phyloP scores from a whole-genome alignment of 345 rosid species.

The Corchorus capsularis region DNA sequence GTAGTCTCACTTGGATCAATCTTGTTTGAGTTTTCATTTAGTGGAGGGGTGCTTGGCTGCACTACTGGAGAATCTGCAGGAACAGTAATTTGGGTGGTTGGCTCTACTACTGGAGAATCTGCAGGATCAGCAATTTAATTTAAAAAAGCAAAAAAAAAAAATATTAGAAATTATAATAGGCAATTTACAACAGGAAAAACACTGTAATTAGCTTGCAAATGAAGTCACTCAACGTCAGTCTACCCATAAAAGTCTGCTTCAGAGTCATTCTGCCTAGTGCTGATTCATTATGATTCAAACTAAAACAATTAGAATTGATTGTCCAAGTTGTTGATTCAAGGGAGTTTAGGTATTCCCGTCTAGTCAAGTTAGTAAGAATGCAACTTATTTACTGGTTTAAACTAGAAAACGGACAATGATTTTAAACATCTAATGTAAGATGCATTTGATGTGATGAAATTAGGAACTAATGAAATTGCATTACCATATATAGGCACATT shows the following conservation, averaged over 20 bases:
- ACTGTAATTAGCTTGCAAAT: background rate
- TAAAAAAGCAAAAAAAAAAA: background rate
- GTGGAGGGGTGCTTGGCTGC: conserved; percentile 22
- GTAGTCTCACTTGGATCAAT: conserved; percentile 25
- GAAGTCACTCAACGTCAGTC: background rate
- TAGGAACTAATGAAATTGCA: background rate
- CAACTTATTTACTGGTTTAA: conserved; percentile 2
- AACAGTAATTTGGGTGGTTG: conserved; percentile 19
- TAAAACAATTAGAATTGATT: conserved; percentile 5
- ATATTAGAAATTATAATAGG: background rate
- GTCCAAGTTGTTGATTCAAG: background rate
- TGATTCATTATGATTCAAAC: background rate
- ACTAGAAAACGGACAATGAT: conserved; percentile 2
- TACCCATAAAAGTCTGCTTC: background rate
- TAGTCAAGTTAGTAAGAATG: background rate
- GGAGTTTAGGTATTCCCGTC: background rate
- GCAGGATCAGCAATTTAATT: conserved; percentile 23
- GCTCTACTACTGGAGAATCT: conserved; percentile 42
- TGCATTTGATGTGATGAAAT: background rate
- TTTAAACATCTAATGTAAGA: background rate
- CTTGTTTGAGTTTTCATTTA: conserved; percentile 22
- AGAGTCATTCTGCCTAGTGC: background rate
- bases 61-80: conserved; percentile 45
- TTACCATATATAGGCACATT: background rate
- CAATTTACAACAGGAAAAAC: background rate